Evolutionary conservation across 192 early-diverging fungal species (phyloP), one percentile per base, ranked within the genome.

Genomic region (Entomortierella chlamydospora): DNA sequence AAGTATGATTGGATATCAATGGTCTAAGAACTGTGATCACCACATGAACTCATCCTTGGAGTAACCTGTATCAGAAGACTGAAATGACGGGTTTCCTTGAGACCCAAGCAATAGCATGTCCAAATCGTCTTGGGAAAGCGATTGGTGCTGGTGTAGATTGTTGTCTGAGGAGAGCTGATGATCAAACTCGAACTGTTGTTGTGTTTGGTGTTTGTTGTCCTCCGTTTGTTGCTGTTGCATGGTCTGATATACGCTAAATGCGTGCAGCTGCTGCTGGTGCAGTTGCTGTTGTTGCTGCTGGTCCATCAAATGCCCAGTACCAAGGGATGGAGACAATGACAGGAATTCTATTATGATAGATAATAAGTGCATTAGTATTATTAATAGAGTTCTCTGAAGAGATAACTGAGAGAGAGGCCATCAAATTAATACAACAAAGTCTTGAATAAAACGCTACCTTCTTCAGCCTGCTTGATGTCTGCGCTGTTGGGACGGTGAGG

Each of bases 71-170:
- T 77, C n/a, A n/a, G n/a, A n/a, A 65, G 33, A 45, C 2, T 64
- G 63, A 26, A 73, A 67, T 26, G 56, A n/a, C n/a, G n/a, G n/a
- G n/a, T n/a, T 57, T 8, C 31, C 61, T 45, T 69, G 61, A 0
- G 74, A 42, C 4, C 67, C 66, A 23, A 70, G 49, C 12, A 78
- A 22, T 3, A 78, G 5, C 61, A 78, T 78, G 22, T 78, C 74
- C 28, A 78, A 22, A 59, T 78, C 74, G 37, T 78, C 74, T n/a
- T 76, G 73, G 1, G 65, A 68, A 4, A 76, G 31, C 2, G 64
- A 41, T 29, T 47, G 64, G 0, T 61, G 73, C 23, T 64, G 60
- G 17, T 41, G 5, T 34, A 41, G 20, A 1, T 73, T 22, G 2
- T 52, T 30, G 12, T 41, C 53, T 23, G 61, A 23, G 0, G 51